A percentile compares a stretch with the other conserved stretches of the same genome.
These are phyloP conservation scores for Grosmannia penicillata DNA, from an alignment of 2,329 filamentous ascomycete species.

Conservation along the genomic window DNA sequence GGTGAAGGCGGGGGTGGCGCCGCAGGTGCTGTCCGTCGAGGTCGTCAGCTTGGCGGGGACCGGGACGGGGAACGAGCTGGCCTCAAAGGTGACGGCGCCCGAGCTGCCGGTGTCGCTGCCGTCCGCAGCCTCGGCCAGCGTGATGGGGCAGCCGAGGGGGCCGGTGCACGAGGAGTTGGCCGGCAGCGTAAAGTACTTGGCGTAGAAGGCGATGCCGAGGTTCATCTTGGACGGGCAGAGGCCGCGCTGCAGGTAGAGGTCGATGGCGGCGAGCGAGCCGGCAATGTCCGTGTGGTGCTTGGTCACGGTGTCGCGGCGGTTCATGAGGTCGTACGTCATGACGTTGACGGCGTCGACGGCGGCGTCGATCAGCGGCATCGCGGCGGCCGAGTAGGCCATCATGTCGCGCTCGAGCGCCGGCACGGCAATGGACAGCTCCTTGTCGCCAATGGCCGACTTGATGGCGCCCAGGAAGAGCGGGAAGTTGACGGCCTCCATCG, in stretches of 20 bases:
- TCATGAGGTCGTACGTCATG: slow-evolving; percentile 58
- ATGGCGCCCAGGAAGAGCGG: slow-evolving; percentile 45
- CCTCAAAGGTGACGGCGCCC: slow-evolving; percentile 29
- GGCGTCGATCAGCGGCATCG: slow-evolving; percentile 40
- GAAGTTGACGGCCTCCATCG: slow-evolving; percentile 47
- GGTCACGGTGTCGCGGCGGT: slow-evolving; percentile 49
- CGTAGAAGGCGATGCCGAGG: slow-evolving; percentile 52
- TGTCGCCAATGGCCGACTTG: slow-evolving; percentile 41
- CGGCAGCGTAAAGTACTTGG: slow-evolving; percentile 46
- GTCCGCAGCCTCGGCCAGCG: slow-evolving; percentile 37
- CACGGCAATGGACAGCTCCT: slow-evolving; percentile 52
- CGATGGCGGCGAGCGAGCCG: slow-evolving; percentile 36
- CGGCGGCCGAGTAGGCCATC: slow-evolving; percentile 47
- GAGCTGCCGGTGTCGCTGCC: slow-evolving; percentile 19
- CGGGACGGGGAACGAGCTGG: slow-evolving; percentile 13
- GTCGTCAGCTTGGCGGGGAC: slow-evolving; percentile 7
- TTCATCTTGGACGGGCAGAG: slow-evolving; percentile 38
- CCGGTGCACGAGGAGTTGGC: slow-evolving; percentile 23
- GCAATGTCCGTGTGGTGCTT: slow-evolving; percentile 50
- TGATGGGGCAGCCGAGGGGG: slow-evolving; percentile 39
- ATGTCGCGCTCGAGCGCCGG: slow-evolving; percentile 51
- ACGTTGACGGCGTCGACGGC: slow-evolving; percentile 52
- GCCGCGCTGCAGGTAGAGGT: slow-evolving; percentile 44
- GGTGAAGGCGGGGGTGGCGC: slow-evolving; percentile 2
- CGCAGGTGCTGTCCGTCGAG: slow-evolving; percentile 7